Conservation (phyloP, 192 early-diverging fungal genomes). For the Rhizophlyctis rosea region DNA sequence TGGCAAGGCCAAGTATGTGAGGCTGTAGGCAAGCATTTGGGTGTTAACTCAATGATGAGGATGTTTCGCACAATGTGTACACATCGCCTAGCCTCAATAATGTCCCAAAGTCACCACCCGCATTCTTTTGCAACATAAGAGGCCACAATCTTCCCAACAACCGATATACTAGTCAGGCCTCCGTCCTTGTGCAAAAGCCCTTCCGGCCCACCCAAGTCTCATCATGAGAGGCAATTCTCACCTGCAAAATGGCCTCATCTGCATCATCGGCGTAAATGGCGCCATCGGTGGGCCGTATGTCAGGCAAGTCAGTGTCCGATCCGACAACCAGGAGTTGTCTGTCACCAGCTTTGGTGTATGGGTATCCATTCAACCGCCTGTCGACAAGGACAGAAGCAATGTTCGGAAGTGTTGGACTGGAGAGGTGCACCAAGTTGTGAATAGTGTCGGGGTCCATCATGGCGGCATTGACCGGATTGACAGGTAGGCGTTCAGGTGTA, state of each 20-base stretch:
- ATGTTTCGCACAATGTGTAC: not conserved
- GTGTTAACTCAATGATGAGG: not conserved
- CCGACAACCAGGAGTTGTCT: slow-evolving; percentile 21
- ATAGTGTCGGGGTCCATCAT: too few species aligned
- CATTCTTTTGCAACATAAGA: not conserved
- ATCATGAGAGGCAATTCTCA: too few species aligned
- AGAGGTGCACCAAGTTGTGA: too few species aligned
- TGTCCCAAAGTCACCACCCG: not conserved
- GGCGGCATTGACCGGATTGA: too few species aligned
- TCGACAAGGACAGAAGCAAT: slow-evolving; percentile 10
- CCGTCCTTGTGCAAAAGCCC: too few species aligned
- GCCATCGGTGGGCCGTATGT: not conserved
- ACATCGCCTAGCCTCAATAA: not conserved
- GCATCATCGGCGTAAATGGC: too few species aligned
- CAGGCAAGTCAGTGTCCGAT: not conserved
- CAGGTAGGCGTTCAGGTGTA: too few species aligned
- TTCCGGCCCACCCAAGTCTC: too few species aligned
- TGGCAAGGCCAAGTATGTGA: slow-evolving; percentile 26
- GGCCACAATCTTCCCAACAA: not conserved
- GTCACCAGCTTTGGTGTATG: slow-evolving; percentile 25
- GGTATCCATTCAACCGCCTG: slow-evolving; percentile 16
- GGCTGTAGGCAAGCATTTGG: slow-evolving; percentile 9
- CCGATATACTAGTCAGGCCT: too few species aligned
- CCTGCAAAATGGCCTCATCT: too few species aligned
- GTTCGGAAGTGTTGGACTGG: slow-evolving; percentile 19